Conservation (phyloP, 2,329 filamentous ascomycete species). For the Verticillium zaregamsianum region DNA sequence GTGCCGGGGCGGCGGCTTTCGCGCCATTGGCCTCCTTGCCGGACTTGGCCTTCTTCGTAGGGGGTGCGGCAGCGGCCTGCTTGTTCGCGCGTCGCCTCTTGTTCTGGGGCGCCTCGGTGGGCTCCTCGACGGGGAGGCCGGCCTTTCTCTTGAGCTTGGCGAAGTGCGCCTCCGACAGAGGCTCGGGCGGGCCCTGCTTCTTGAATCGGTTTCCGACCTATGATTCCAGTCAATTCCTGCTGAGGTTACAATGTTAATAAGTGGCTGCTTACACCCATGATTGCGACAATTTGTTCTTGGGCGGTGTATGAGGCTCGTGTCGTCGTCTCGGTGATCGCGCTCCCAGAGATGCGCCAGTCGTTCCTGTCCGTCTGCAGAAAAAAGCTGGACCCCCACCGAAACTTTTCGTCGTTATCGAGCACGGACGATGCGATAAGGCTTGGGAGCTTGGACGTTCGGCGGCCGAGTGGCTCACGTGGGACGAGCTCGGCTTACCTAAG, state of each 20-base stretch:
- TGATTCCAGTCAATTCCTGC: background rate
- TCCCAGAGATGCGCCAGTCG: background rate
- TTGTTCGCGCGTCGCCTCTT: slow-evolving; percentile 53
- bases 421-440: background rate
- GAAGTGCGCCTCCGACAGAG: slow-evolving; percentile 75
- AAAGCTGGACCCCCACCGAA: slow-evolving; percentile 29
- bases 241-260: background rate
- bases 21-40: slow-evolving; percentile 28
- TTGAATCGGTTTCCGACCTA: slow-evolving; percentile 80
- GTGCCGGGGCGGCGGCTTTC: slow-evolving; percentile 17
- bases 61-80: slow-evolving; percentile 24
- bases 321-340: background rate
- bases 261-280: background rate
- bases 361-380: slow-evolving; percentile 8
- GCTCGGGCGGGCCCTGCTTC: slow-evolving; percentile 84
- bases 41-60: slow-evolving; percentile 22
- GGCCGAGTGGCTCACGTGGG: background rate
- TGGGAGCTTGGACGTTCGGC: background rate
- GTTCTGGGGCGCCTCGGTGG: slow-evolving; percentile 52
- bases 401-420: slow-evolving; percentile 27
- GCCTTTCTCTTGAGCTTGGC: slow-evolving; percentile 83
- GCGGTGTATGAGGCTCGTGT: background rate
- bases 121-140: slow-evolving; percentile 59
- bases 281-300: background rate
- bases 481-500: background rate